Base-by-base conservation (phyloP, 1,284 basidiomycete species). In the Gymnopus androsaceus region DNA sequence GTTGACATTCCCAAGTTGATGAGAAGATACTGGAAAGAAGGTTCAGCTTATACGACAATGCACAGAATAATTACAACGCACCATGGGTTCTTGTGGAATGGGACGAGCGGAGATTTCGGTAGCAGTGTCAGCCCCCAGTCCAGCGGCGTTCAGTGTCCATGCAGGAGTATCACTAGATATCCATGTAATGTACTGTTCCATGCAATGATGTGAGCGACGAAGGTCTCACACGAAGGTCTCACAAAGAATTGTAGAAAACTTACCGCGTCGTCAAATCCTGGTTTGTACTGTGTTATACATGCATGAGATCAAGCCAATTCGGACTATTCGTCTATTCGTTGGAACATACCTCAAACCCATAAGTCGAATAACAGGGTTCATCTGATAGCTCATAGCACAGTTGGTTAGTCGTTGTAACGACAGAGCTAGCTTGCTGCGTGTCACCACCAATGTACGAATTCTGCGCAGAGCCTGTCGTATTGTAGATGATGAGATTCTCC, bases 81-180 rank as follows among this genome's bases (percentile, higher is more conserved):
- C 87, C 90, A 94, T 89, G 1, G 92, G 92, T 69, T 95, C 94
- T 64, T 88, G 82, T 0, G 93, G 79, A 17, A 98, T 79, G 2
- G 85, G 80, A 19, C 95, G 80, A 48, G 83, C 78, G 1, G 81
- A 72, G 45, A 96, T 91, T 60, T 91, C 78, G 19, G 83, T 82
- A 0, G 54, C 54, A 0, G 73, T 46, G 67, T 95, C 87, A 2
- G 86, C 77, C 5, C 76, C 84, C 68, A 95, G 80, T 6, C 87
- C 93, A 21, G 74, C 70, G 2, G 79, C 81, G 23, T 82, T 76
- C 48, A 97, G 61, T 5, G 85, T 90, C 93, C 92, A 98, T 19
- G 87, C 81, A 37, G 77, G 74, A 59, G 81, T 74, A 54, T 77
- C 81, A 63, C 87, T 77, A 54, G 84, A 78, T 40, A 92, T 81